These are phyloP conservation scores for Rhizophora apiculata DNA, from an alignment of 345 rosid genomes.

Conservation along the genomic window DNA sequence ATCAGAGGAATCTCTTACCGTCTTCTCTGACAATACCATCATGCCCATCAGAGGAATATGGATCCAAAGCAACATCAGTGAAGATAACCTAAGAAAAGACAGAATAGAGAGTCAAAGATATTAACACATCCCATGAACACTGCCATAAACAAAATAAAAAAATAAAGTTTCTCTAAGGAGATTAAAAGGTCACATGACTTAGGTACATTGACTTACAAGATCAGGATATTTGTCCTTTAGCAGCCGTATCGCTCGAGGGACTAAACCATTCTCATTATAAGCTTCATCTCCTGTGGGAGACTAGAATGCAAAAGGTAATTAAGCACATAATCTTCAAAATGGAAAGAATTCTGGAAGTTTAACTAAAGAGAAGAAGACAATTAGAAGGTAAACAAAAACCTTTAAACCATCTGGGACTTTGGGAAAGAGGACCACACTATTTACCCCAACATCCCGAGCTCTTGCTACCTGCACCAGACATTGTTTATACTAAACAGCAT, in stretches of 20 bases:
- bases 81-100: slow-evolving; percentile 58
- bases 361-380: slow-evolving; percentile 1
- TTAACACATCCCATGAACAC: slow-evolving; percentile 1
- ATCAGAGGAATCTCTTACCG: slow-evolving; percentile 30
- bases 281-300: slow-evolving; percentile 89
- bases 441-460: slow-evolving; percentile 93
- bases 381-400: slow-evolving; percentile 41
- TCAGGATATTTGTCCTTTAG: slow-evolving; percentile 79
- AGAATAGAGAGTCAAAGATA: slow-evolving; percentile 1
- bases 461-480: slow-evolving; percentile 62
- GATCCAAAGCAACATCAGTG: slow-evolving; percentile 90
- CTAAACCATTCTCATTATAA: slow-evolving; percentile 81
- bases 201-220: slow-evolving; percentile 53
- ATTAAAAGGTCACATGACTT: not conserved
- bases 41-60: slow-evolving; percentile 87
- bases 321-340: slow-evolving; percentile 5
- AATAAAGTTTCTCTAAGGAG: no score
- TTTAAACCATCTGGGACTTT: slow-evolving; percentile 94
- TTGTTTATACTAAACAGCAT: not conserved
- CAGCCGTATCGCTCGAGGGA: slow-evolving; percentile 72
- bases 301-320: slow-evolving; percentile 32
- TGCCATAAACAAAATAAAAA: not conserved
- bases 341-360: not conserved
- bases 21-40: slow-evolving; percentile 91
- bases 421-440: slow-evolving; percentile 81